These are phyloP conservation scores for Euphrasia confusa DNA, from an alignment of 257 asterid genomes.

Conservation along the genomic window DNA sequence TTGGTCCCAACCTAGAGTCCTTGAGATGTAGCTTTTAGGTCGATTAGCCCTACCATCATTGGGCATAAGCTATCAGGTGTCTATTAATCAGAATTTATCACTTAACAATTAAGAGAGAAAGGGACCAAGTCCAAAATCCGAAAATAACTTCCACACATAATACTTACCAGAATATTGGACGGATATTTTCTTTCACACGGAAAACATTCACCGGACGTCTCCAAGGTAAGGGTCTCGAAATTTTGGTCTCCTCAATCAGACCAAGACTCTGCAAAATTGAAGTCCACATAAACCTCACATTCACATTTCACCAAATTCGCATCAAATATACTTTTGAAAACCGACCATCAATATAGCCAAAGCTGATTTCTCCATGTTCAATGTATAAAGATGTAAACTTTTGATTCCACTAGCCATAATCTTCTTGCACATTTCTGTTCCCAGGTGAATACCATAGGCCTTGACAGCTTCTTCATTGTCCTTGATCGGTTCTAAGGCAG, in stretches of 20 bases:
- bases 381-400: slow-evolving; percentile 80
- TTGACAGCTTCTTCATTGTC: slow-evolving; percentile 98
- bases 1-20: slow-evolving; percentile 92
- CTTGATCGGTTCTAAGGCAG: slow-evolving; percentile 94
- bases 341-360: slow-evolving; percentile 85
- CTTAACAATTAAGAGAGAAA: not conserved
- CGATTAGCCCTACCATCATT: slow-evolving; percentile 81
- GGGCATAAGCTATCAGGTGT: slow-evolving; percentile 23
- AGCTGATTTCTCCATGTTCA: slow-evolving; percentile 98
- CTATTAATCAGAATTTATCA: slow-evolving; percentile 1
- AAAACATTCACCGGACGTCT: slow-evolving; percentile 79
- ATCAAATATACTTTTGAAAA: slow-evolving; percentile 17
- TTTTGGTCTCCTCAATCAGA: slow-evolving; percentile 79
- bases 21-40: slow-evolving; percentile 92
- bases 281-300: slow-evolving; percentile 21
- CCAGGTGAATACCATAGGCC: slow-evolving; percentile 94
- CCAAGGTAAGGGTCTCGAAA: slow-evolving; percentile 90
- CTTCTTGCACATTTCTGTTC: slow-evolving; percentile 98
- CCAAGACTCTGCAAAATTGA: slow-evolving; percentile 80
- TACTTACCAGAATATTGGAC: slow-evolving; percentile 89
- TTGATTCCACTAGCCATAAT: slow-evolving; percentile 84
- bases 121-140: not conserved
- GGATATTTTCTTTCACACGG: slow-evolving; percentile 86
- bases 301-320: slow-evolving; percentile 19
- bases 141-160: slow-evolving; percentile 13